These are phyloP conservation scores for Colletotrichum sp. DNA, from an alignment of 2,329 filamentous ascomycete genomes.

Conservation along the genomic window DNA sequence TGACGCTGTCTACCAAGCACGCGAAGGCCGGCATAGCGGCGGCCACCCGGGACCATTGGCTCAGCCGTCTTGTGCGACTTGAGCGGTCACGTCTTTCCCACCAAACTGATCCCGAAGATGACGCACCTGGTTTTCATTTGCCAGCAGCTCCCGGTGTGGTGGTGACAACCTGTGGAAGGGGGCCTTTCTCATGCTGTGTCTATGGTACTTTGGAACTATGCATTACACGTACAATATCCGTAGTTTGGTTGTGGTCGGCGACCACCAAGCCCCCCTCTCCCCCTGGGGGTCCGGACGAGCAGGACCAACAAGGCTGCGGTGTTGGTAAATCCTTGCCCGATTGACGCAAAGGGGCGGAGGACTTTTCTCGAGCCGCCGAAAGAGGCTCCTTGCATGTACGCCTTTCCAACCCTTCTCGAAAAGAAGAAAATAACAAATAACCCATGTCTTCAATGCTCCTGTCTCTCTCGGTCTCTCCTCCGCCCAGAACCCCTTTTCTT, in stretches of 20 bases:
- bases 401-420: not conserved
- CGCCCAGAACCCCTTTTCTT: not conserved
- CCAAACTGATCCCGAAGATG: not conserved
- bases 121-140: not conserved
- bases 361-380: not conserved
- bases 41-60: not conserved
- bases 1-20: not conserved
- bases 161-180: not conserved
- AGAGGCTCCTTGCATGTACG: constrained; percentile 5
- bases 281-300: not conserved
- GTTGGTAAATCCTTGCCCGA: constrained; percentile 1
- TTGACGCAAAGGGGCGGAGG: not conserved
- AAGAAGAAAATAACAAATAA: not conserved
- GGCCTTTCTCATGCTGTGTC: not conserved
- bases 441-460: not conserved
- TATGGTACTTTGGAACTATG: not conserved
- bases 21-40: not conserved
- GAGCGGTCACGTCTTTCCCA: not conserved
- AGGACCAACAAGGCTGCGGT: not conserved
- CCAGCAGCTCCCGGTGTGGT: not conserved
- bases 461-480: not conserved
- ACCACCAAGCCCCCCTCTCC: not conserved
- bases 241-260: not conserved
- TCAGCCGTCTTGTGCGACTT: not conserved
- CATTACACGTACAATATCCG: not conserved